Base-by-base conservation (phyloP, 371 early-diverging fungal species). In the Homolaphlyctis polyrhiza region DNA sequence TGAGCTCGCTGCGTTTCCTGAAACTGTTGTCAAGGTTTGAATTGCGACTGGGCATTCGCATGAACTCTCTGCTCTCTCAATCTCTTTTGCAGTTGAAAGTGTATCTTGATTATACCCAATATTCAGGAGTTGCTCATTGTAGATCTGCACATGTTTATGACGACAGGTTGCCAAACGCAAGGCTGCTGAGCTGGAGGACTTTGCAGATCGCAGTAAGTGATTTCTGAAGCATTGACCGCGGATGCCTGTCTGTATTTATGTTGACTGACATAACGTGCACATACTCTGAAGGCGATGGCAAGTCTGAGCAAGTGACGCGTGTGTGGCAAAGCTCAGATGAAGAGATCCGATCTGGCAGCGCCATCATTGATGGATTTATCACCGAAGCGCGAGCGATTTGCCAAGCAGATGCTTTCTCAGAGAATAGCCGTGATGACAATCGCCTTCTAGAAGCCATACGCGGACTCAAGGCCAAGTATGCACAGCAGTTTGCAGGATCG, bases 1-100 rank as follows among this genome's bases (percentile, higher is more conserved):
- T 1, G 90, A 95, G 75, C 67, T 93, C 64, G 98, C 96, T 5
- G 85, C 91, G 50, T 99, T 99, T 69, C 99, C 99, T 0, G 74
- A 80, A 23, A 75, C 83, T 0, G 93, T 95, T 2, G 86, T 96
- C 16, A 68, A 78, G 48, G 70, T 74, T 58, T 6, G 57, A 16
- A 21, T n/a, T n/a, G n/a, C n/a, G n/a, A n/a, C n/a, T n/a, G n/a
- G n/a, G n/a, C n/a, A n/a, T n/a, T n/a, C n/a, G n/a, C n/a, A n/a
- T n/a, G n/a, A n/a, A n/a, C n/a, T n/a, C n/a, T n/a, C n/a, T n/a
- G n/a, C n/a, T n/a, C n/a, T n/a, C n/a, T n/a, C n/a, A n/a, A n/a
- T n/a, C n/a, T n/a, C n/a, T n/a, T n/a, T n/a, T n/a, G n/a, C n/a
- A n/a, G n/a, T n/a, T n/a, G n/a, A n/a, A n/a, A n/a, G n/a, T n/a